Base-by-base conservation (phyloP, 305 asterid species). In the Rubia tinctorum region DNA sequence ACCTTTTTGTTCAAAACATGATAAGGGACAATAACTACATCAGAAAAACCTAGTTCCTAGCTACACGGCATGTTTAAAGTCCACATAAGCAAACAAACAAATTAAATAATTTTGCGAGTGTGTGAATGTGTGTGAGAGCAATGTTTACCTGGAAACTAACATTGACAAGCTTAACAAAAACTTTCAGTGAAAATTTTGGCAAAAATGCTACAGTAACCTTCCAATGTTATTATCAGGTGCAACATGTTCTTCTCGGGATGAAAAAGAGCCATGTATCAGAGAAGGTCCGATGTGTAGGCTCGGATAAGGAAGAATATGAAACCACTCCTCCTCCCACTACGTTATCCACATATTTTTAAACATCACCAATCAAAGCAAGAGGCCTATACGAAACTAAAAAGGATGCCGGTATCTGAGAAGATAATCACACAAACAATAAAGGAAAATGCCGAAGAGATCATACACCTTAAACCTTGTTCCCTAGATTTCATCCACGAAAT, bases 111-210 rank as follows among this genome's bases (percentile, higher is more conserved):
- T n/a, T n/a, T n/a, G n/a, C n/a, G n/a, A n/a, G n/a, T n/a, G n/a
- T n/a, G n/a, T n/a, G n/a, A n/a, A n/a, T n/a, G n/a, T n/a, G n/a
- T n/a, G n/a, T n/a, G n/a, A n/a, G n/a, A n/a, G n/a, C n/a, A n/a
- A n/a, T n/a, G n/a, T 63, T 69, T 37, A 93, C 98, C 98, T 93
- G 97, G 58, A 90, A 87, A 71, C 87, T 80, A 81, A 91, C 96
- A 80, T 91, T 91, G 60, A 88, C 88, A 23, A 93, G 91, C 85
- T 87, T 93, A 81, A 90, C 90, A 20, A 91, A 83, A 62, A 77
- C 83, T 43, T 83, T 83, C 0, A 97, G 80, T 45, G 94, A 82
- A 53, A 93, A 72, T 76, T 91, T 90, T n/a, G 97, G 97, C 49
- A 91, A 84, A 68, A 8, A 44, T 9, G 13, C 27, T 4, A 49